Percentiles rank a stretch among this genome's conserved stretches.
Evolutionary conservation across 2,329 filamentous ascomycete species (phyloP).

Genomic region (Magnaporthiopsis poae): DNA sequence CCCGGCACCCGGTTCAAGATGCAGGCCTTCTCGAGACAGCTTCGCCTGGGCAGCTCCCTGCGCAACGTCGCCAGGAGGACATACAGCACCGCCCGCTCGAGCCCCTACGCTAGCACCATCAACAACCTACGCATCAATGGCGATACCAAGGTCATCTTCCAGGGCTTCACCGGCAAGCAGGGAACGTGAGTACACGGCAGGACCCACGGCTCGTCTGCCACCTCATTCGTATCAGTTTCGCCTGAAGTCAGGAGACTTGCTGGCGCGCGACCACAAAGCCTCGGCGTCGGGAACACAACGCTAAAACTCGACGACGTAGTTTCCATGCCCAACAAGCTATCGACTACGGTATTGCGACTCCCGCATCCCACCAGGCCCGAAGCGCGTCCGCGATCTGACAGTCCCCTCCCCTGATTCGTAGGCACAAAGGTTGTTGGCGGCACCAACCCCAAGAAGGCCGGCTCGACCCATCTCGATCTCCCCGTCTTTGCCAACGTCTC

Average conservation of each 20-base stretch:
- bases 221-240: too few relatives aligned
- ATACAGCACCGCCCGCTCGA: conserved; percentile 58
- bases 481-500: conserved; percentile 86
- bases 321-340: conserved; percentile 98
- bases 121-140: conserved; percentile 85
- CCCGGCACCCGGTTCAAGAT: conserved; percentile 40
- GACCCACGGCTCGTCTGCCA: not conserved
- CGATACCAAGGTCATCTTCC: conserved; percentile 90
- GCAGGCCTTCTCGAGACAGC: conserved; percentile 73
- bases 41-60: conserved; percentile 56
- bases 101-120: conserved; percentile 62
- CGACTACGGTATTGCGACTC: conserved; percentile 67
- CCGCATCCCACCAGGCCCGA: conserved; percentile 15
- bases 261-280: not conserved
- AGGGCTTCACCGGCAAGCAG: conserved; percentile 96
- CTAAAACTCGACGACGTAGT: conserved; percentile 35
- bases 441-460: conserved; percentile 98
- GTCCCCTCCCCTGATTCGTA: conserved; percentile 24
- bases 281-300: not conserved
- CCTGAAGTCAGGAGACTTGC: not conserved
- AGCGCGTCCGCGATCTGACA: not conserved
- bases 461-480: conserved; percentile 74
- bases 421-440: conserved; percentile 96
- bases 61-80: conserved; percentile 55
- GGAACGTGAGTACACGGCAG: conserved; percentile 59